Evolutionary conservation across 352 stramenopile genomes (phyloP).

Genomic region (Thraustochytrium striatum): DNA sequence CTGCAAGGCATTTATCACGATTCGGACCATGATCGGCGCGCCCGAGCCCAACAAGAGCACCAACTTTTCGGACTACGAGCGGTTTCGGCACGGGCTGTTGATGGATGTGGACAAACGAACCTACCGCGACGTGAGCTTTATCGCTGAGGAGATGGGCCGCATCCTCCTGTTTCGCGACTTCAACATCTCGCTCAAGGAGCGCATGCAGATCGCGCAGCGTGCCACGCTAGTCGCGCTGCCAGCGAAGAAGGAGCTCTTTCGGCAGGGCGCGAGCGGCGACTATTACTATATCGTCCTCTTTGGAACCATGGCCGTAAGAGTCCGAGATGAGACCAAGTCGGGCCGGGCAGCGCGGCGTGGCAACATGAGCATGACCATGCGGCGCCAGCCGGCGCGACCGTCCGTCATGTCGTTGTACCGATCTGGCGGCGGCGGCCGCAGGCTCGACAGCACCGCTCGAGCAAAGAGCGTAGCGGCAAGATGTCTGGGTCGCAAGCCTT

Average conservation of each 20-base stretch:
- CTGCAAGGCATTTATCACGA: constrained; percentile 12
- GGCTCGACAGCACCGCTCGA: not conserved
- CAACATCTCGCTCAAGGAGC: not conserved
- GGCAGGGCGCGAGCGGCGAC: not conserved
- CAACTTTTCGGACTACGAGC: constrained; percentile 9
- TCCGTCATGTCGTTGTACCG: not conserved
- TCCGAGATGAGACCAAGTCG: not conserved
- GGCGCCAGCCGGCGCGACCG: not conserved
- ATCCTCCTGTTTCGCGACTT: not conserved
- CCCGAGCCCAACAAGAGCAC: not conserved
- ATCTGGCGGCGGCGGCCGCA: not conserved
- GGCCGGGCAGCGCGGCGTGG: not conserved
- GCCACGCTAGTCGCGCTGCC: not conserved
- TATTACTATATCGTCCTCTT: constrained; percentile 35
- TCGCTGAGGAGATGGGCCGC: not conserved
- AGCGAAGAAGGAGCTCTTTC: constrained; percentile 7
- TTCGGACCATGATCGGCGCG: constrained; percentile 12
- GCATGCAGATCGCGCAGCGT: not conserved
- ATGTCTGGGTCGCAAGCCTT: not conserved
- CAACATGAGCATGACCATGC: not conserved
- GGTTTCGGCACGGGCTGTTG: not conserved
- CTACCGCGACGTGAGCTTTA: not conserved
- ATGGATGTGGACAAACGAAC: not conserved
- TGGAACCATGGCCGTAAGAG: constrained; percentile 16
- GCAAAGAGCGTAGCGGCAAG: not conserved